A percentile compares a stretch with the other conserved stretches of the same genome.
These are phyloP conservation scores for Boletus edulis DNA, from an alignment of 768 basidiomycete species.

Conservation along the genomic window DNA sequence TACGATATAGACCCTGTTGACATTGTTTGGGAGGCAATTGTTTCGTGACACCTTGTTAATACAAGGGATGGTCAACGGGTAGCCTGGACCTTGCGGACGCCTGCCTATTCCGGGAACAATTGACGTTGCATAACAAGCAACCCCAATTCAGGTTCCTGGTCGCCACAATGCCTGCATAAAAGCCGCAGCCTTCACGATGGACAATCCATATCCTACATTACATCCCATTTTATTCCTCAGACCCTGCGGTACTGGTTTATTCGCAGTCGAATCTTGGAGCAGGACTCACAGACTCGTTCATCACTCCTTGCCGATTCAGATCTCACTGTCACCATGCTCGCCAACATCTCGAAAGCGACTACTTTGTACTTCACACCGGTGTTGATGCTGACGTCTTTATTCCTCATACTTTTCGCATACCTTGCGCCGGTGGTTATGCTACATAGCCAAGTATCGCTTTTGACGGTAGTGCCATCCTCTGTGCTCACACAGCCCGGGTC, in stretches of 20 bases:
- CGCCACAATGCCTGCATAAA: slow-evolving; percentile 14
- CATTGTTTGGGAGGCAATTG: slow-evolving; percentile 6
- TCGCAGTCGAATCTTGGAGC: slow-evolving; percentile 19
- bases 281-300: slow-evolving; percentile 12
- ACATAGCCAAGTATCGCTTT: slow-evolving; percentile 58
- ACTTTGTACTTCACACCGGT: slow-evolving; percentile 68
- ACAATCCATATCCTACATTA: background rate
- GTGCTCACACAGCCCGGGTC: slow-evolving; percentile 35
- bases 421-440: slow-evolving; percentile 65
- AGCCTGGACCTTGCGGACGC: background rate
- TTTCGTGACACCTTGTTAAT: slow-evolving; percentile 2
- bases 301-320: background rate
- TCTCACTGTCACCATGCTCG: slow-evolving; percentile 53
- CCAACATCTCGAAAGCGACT: slow-evolving; percentile 64
- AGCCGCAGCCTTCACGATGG: slow-evolving; percentile 1
- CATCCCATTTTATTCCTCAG: slow-evolving; percentile 1
- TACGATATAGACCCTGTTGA: background rate
- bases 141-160: background rate
- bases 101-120: slow-evolving; percentile 18
- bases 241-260: slow-evolving; percentile 23
- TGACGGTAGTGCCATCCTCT: slow-evolving; percentile 60
- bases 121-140: slow-evolving; percentile 8
- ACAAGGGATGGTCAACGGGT: background rate
- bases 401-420: slow-evolving; percentile 66
- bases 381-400: slow-evolving; percentile 59